These are phyloP conservation scores for Diaporthe humulicola DNA, from an alignment of 2,329 filamentous ascomycete species.

Conservation along the genomic window DNA sequence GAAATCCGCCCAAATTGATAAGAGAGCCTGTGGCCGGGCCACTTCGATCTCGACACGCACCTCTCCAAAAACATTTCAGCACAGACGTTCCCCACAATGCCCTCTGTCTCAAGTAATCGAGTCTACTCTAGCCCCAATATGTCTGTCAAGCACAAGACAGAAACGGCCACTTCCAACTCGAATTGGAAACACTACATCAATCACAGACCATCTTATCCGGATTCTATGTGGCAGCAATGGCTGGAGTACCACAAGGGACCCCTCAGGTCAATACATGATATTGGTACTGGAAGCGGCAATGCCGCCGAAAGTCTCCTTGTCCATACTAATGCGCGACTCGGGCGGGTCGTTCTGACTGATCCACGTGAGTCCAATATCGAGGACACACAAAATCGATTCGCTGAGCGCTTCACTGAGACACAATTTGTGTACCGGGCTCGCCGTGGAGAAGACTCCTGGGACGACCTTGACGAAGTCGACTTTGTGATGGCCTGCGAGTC, in stretches of 20 bases:
- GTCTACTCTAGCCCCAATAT: not conserved
- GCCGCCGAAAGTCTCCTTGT: not conserved
- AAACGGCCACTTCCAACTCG: not conserved
- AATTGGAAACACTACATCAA: slow-evolving; percentile 10
- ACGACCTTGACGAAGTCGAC: slow-evolving; percentile 1
- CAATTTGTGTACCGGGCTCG: slow-evolving; percentile 1
- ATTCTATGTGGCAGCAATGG: slow-evolving; percentile 26
- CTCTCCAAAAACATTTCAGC: not conserved
- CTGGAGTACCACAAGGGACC: slow-evolving; percentile 14
- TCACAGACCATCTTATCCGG: slow-evolving; percentile 14
- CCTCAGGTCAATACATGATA: not conserved
- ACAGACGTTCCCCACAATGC: not conserved
- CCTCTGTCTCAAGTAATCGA: not conserved
- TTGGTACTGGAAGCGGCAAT: slow-evolving; percentile 24
- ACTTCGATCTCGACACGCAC: not conserved
- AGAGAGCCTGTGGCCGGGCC: too few relatives aligned
- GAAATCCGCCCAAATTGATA: too few relatives aligned
- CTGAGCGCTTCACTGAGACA: not conserved
- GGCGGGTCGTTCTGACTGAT: slow-evolving; percentile 17
- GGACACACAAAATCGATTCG: not conserved
- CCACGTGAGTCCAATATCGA: slow-evolving; percentile 11
- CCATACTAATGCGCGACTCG: not conserved
- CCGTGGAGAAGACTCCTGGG: not conserved
- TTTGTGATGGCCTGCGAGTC: slow-evolving; percentile 26
- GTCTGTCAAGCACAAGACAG: not conserved